Percentiles rank a stretch among this genome's conserved stretches.
These are phyloP conservation scores for Quercus dentata DNA, from an alignment of 306 rosid genomes.

Conservation along the genomic window DNA sequence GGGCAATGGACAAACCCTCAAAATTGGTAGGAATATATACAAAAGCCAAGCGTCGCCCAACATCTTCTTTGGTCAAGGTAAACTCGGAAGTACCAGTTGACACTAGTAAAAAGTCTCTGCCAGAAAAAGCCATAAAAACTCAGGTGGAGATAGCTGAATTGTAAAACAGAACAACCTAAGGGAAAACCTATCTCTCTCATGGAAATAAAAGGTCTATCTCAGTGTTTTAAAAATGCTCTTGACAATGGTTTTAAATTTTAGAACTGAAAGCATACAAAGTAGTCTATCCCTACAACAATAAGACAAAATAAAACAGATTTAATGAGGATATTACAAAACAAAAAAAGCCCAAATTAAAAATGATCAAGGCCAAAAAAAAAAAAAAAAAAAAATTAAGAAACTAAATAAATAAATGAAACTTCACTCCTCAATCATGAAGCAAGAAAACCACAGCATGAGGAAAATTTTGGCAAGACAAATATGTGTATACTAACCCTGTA, in stretches of 20 bases:
- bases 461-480: constrained; percentile 1
- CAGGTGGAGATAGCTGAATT: constrained; percentile 6
- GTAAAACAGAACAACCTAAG: constrained; percentile 8
- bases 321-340: not conserved
- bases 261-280: not conserved
- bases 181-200: not conserved
- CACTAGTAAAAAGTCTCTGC: constrained; percentile 59
- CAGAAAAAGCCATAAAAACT: constrained; percentile 22
- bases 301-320: not conserved
- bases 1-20: constrained; percentile 57
- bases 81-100: constrained; percentile 86
- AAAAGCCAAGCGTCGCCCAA: constrained; percentile 71
- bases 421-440: constrained; percentile 13
- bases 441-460: constrained; percentile 5
- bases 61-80: constrained; percentile 83
- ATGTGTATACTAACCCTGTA: constrained; percentile 60
- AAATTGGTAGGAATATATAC: constrained; percentile 81
- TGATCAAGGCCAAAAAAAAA: not conserved
- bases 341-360: not conserved
- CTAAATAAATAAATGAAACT: constrained; percentile 5
- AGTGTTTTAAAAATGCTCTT: not conserved
- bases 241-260: not conserved
- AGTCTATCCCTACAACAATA: not conserved
- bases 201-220: not conserved
- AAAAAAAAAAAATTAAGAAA: not conserved